Conservation (phyloP, 2,329 filamentous ascomycete genomes). For the Trichoderma harzianum region DNA sequence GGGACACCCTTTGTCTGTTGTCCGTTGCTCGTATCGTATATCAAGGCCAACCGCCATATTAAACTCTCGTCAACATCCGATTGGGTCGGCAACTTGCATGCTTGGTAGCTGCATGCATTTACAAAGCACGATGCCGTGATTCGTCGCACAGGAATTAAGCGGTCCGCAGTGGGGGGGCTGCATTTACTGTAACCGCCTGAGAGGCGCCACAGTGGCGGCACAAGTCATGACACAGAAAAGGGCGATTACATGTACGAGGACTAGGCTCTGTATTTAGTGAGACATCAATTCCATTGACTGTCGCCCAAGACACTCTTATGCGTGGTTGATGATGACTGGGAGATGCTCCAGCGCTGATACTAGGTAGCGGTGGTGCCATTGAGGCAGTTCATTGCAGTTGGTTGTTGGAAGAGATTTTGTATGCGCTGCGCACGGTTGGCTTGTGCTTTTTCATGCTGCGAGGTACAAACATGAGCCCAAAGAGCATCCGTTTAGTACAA, state of each 20-base stretch:
- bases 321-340: not conserved
- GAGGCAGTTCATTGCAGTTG: not conserved
- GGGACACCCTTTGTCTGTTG: not conserved
- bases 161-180: not conserved
- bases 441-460: not conserved
- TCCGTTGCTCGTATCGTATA: not conserved
- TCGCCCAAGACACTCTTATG: not conserved
- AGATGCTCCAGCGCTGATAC: not conserved
- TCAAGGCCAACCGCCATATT: not conserved
- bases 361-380: not conserved
- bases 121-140: conserved; percentile 16
- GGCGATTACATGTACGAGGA: not conserved
- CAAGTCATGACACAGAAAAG: not conserved
- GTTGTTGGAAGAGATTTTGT: not conserved
- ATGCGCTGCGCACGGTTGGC: not conserved
- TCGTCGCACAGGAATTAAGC: conserved; percentile 9
- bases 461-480: not conserved
- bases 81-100: not conserved
- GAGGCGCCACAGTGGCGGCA: not conserved
- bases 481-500: not conserved
- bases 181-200: not conserved
- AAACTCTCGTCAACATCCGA: not conserved
- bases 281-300: not conserved
- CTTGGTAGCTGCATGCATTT: not conserved
- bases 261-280: not conserved